phyloP scores from a whole-genome alignment of 1,139 yeast species.

The Hyphopichia fennica region DNA sequence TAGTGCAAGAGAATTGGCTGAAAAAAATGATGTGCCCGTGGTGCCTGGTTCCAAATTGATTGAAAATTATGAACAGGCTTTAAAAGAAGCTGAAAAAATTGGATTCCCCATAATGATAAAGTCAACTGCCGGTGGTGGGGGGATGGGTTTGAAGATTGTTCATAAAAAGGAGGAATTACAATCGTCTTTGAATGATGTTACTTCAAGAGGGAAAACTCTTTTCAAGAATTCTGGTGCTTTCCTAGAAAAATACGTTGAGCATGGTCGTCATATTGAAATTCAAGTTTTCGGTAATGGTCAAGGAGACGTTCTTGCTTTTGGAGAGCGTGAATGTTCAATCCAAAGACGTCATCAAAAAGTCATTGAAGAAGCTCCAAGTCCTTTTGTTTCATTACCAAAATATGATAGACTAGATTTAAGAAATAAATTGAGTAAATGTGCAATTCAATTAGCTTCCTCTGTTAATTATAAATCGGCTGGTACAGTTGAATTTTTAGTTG shows the following conservation, averaged over 20 bases:
- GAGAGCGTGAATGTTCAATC: constrained; percentile 50
- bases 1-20: constrained; percentile 30
- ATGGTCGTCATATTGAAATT: constrained; percentile 48
- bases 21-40: constrained; percentile 36
- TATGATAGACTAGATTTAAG: constrained; percentile 14
- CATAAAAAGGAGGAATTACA: constrained; percentile 29
- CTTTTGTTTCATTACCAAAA: constrained; percentile 20
- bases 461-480: constrained; percentile 36
- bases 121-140: constrained; percentile 56
- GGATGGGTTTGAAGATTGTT: constrained; percentile 50
- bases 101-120: constrained; percentile 50
- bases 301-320: constrained; percentile 44
- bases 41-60: constrained; percentile 51
- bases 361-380: constrained; percentile 49
- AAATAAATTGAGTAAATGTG: constrained; percentile 21
- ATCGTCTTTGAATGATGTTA: constrained; percentile 34
- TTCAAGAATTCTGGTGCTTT: constrained; percentile 45
- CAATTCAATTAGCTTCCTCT: constrained; percentile 23
- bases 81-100: constrained; percentile 32
- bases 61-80: constrained; percentile 27
- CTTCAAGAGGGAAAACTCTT: constrained; percentile 41
- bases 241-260: constrained; percentile 43
- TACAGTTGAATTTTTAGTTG: constrained; percentile 36
- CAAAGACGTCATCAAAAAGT: constrained; percentile 52
- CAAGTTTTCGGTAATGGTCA: constrained; percentile 46